These are phyloP conservation scores for Saccharomyces hybrid DNA, from an alignment of 1,139 yeast species.

Conservation along the genomic window DNA sequence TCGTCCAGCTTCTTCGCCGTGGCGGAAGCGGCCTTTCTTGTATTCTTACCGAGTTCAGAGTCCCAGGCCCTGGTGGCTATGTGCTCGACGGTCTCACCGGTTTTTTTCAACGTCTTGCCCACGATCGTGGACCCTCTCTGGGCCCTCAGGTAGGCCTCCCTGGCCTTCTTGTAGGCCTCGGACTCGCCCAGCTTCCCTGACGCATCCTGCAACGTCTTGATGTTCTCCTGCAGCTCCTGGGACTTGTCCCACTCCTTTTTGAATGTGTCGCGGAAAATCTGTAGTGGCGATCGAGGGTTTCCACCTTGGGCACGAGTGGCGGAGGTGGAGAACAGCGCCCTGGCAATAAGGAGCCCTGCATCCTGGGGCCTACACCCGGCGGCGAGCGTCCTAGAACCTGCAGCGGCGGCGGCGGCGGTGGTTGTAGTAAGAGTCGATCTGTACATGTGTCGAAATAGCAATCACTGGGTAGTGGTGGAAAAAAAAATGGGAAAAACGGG, in stretches of 20 bases:
- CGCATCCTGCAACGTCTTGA: conserved; percentile 92
- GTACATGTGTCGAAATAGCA: neutral
- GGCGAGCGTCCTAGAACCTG: neutral
- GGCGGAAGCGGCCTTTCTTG: conserved; percentile 69
- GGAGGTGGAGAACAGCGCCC: neutral
- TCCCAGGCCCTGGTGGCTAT: conserved; percentile 96
- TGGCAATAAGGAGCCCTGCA: neutral
- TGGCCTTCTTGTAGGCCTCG: conserved; percentile 87
- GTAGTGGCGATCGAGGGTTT: conserved; percentile 63
- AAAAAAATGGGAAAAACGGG: neutral
- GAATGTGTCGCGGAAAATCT: conserved; percentile 90
- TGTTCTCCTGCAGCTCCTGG: conserved; percentile 81
- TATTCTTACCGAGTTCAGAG: conserved; percentile 82
- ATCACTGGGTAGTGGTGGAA: neutral
- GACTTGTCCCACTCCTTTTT: conserved; percentile 85
- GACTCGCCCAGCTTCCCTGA: conserved; percentile 93
- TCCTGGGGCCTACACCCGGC: neutral
- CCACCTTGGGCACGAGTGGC: neutral
- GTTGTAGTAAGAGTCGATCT: neutral
- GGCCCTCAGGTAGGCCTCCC: conserved; percentile 85
- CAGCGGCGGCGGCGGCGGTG: too few relatives aligned
- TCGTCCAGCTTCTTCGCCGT: conserved; percentile 77
- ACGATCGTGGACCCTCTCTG: conserved; percentile 74
- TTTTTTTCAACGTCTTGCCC: conserved; percentile 74
- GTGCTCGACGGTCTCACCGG: conserved; percentile 90